Conservation (phyloP, 1,284 basidiomycete genomes). For the Marasmius fiardii region DNA sequence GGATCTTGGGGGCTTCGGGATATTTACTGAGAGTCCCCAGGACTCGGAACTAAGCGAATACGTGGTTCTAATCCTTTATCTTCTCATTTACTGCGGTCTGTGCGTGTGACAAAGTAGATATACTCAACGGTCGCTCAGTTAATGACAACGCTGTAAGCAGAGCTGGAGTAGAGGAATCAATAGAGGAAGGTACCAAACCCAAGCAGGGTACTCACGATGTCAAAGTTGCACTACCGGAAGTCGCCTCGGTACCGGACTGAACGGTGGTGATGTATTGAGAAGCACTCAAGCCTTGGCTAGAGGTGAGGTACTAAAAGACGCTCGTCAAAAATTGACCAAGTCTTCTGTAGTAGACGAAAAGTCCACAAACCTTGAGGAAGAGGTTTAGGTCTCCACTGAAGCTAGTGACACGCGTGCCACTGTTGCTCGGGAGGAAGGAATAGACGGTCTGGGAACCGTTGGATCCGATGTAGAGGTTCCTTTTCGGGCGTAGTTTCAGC, state of each 20-base stretch:
- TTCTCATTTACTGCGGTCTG: too few species aligned
- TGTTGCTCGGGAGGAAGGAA: conserved; percentile 52
- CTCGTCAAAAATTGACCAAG: background rate
- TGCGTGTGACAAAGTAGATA: too few species aligned
- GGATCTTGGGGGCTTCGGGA: too few species aligned
- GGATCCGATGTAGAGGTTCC: conserved; percentile 55
- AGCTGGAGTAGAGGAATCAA: conserved; percentile 21
- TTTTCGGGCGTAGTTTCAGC: conserved; percentile 17
- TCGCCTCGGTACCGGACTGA: conserved; percentile 57
- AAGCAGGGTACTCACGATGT: conserved; percentile 37
- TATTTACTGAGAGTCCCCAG: too few species aligned
- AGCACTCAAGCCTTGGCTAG: conserved; percentile 39
- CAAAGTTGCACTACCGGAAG: conserved; percentile 50
- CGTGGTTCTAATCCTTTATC: too few species aligned
- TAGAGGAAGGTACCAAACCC: background rate
- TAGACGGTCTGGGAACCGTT: conserved; percentile 61
- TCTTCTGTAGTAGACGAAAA: background rate
- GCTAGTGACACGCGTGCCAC: conserved; percentile 35
- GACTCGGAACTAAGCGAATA: too few species aligned
- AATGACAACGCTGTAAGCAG: conserved; percentile 39
- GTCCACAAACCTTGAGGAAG: conserved; percentile 46
- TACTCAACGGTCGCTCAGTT: conserved; percentile 21
- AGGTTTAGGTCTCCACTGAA: conserved; percentile 54
- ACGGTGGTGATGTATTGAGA: conserved; percentile 51
- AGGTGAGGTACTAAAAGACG: conserved; percentile 43